Percentiles rank a stretch among this genome's conserved stretches.
Conservation (phyloP, 169 alveolate species). For the Cryptosporidium sp. region DNA sequence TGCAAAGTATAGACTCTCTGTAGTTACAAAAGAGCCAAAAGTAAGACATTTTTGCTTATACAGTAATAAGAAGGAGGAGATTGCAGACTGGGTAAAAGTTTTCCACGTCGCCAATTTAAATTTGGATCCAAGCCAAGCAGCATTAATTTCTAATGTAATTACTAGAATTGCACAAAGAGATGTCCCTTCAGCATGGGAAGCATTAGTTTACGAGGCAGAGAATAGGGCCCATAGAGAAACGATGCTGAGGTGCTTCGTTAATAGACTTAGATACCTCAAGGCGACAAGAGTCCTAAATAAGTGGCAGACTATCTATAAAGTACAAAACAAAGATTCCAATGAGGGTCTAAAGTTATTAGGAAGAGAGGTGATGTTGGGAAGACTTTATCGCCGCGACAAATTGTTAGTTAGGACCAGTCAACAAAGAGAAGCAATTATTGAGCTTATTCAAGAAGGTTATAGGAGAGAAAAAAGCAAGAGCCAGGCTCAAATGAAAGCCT, state of each 20-base stretch:
- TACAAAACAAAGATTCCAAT: slow-evolving; percentile 62
- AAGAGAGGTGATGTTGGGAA: slow-evolving; percentile 65
- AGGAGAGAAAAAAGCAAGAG: slow-evolving; percentile 68
- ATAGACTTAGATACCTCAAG: slow-evolving; percentile 67
- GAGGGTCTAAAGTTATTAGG: slow-evolving; percentile 68
- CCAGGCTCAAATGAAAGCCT: slow-evolving; percentile 66
- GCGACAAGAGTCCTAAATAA: slow-evolving; percentile 67
- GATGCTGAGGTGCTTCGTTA: slow-evolving; percentile 65
- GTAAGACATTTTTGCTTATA: slow-evolving; percentile 64
- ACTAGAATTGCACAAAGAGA: slow-evolving; percentile 75
- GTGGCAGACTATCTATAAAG: slow-evolving; percentile 65
- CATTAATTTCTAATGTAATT: slow-evolving; percentile 66
- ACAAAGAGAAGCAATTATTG: slow-evolving; percentile 71
- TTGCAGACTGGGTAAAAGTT: slow-evolving; percentile 74
- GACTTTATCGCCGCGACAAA: slow-evolving; percentile 74
- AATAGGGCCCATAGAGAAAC: slow-evolving; percentile 74
- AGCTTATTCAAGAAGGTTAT: slow-evolving; percentile 73
- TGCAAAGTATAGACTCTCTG: slow-evolving; percentile 69
- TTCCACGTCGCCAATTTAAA: slow-evolving; percentile 73
- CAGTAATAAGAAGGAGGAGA: slow-evolving; percentile 67
- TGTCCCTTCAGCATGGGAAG: slow-evolving; percentile 72
- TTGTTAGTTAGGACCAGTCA: slow-evolving; percentile 36
- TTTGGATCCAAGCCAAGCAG: slow-evolving; percentile 75
- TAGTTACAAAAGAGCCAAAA: slow-evolving; percentile 74
- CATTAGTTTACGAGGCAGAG: slow-evolving; percentile 72